Evolutionary conservation across 2,329 filamentous ascomycete genomes (phyloP).

Genomic region (Aaosphaeria arxii): DNA sequence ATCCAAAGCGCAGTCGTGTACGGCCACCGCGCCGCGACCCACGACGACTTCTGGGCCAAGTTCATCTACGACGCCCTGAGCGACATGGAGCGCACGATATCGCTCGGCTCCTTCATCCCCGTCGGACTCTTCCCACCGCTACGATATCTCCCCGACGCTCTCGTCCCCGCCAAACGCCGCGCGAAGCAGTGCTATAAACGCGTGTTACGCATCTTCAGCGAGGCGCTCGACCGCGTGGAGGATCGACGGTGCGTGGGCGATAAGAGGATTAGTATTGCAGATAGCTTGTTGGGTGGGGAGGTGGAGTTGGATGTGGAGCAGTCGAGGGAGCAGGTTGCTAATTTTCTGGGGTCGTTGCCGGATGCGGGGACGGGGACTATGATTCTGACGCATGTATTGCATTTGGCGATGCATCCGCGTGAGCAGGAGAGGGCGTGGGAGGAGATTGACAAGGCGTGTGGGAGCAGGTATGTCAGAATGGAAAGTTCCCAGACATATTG

Average conservation of each 20-base stretch:
- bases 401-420: slow-evolving; percentile 5
- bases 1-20: slow-evolving; percentile 7
- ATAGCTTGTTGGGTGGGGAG: slow-evolving; percentile 5
- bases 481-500: no score
- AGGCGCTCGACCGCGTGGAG: neutral
- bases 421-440: slow-evolving; percentile 1
- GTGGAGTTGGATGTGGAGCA: slow-evolving; percentile 4
- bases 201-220: neutral
- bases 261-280: neutral
- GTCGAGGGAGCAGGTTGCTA: slow-evolving; percentile 1
- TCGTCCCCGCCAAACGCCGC: slow-evolving; percentile 6
- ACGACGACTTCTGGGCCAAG: slow-evolving; percentile 11
- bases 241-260: neutral
- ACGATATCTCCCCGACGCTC: slow-evolving; percentile 6
- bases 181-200: slow-evolving; percentile 1
- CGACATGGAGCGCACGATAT: slow-evolving; percentile 1
- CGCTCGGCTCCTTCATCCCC: slow-evolving; percentile 6
- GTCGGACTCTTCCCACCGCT: slow-evolving; percentile 9
- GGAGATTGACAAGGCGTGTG: neutral
- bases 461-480: neutral
- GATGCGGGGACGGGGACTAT: slow-evolving; percentile 9
- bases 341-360: neutral
- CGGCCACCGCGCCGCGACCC: slow-evolving; percentile 6
- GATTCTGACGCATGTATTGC: slow-evolving; percentile 4
- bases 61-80: neutral